Base-by-base conservation (phyloP, 192 early-diverging fungal species). In the Coemansia sp. region DNA sequence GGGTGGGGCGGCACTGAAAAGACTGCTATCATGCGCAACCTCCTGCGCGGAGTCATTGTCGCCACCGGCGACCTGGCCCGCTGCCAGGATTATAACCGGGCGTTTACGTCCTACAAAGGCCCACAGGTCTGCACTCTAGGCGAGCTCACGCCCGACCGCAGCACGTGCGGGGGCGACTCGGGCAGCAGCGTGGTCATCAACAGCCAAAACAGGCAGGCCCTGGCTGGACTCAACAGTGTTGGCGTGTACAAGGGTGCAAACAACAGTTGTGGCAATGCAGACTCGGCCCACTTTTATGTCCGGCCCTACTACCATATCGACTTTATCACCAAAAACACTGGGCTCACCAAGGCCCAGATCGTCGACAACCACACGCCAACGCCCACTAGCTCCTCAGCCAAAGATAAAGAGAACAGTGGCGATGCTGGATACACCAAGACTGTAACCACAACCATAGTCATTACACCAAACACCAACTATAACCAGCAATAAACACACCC, bases 1-100 rank as follows among this genome's bases (percentile, higher is more conserved):
- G 73, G 73, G 29, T 76, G 73, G 73, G 73, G 73, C 10, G 14
- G 37, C 0, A 58, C 62, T 2, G 54, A 65, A 7, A 36, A 31
- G 13, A 47, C 21, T 14, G 63, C 72, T 7, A 31, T 35, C 0
- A 16, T 52, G 23, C 40, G 36, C 13, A 44, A 46, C n/a, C 50
- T 62, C 9, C 46, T 69, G n/a, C 47, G 59, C 17, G 66, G 66
- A 7, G 55, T 55, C 2, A 16, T 62, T 2, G 47, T 50, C 2
- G 54, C 34, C 0, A 47, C 66, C 1, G 67, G 67, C 16, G 40
- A 54, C 44, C 25, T 28, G 0, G 27, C 37, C 0, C 29, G 19
- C 13, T 71, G 60, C 27, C 13, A 44, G 13, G 9, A 13, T 4
- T 25, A 38, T 3, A 50, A 37, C 8, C 16, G 20, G 14, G 29